Conservation (phyloP, 1,284 basidiomycete genomes). For the Ganoderma multipileum region DNA sequence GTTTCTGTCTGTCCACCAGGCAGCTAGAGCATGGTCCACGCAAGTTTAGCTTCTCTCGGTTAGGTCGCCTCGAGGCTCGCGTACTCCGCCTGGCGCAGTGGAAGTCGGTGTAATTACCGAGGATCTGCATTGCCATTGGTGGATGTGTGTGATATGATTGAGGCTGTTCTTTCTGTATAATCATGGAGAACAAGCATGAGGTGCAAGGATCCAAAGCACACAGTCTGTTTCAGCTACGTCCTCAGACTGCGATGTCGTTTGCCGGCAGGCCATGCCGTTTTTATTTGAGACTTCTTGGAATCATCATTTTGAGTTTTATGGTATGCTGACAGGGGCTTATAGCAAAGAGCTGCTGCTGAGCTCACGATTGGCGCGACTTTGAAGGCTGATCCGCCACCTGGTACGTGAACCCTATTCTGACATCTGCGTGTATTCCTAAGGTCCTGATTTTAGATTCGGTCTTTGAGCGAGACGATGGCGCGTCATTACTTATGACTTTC, state of each 20-base stretch:
- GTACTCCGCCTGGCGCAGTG: not conserved
- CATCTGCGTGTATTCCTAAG: not conserved
- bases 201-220: not conserved
- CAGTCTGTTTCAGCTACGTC: not conserved
- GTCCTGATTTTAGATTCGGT: slow-evolving; percentile 53
- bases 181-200: not conserved
- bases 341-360: slow-evolving; percentile 64
- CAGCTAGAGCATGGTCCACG: not conserved
- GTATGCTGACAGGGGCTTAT: not conserved
- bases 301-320: not conserved
- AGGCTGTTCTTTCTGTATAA: not conserved
- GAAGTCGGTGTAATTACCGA: not conserved
- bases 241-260: not conserved
- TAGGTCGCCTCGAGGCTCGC: slow-evolving; percentile 1
- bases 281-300: not conserved
- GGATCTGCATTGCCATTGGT: not conserved
- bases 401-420: slow-evolving; percentile 40
- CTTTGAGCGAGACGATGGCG: slow-evolving; percentile 81
- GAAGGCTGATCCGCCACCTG: slow-evolving; percentile 57
- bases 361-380: slow-evolving; percentile 63
- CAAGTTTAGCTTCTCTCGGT: not conserved
- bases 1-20: slow-evolving; percentile 48
- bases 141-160: not conserved
- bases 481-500: slow-evolving; percentile 78
- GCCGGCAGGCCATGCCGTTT: not conserved